Conservation (phyloP, 1,284 basidiomycete genomes). For the Cutaneotrichosporon dermatis region DNA sequence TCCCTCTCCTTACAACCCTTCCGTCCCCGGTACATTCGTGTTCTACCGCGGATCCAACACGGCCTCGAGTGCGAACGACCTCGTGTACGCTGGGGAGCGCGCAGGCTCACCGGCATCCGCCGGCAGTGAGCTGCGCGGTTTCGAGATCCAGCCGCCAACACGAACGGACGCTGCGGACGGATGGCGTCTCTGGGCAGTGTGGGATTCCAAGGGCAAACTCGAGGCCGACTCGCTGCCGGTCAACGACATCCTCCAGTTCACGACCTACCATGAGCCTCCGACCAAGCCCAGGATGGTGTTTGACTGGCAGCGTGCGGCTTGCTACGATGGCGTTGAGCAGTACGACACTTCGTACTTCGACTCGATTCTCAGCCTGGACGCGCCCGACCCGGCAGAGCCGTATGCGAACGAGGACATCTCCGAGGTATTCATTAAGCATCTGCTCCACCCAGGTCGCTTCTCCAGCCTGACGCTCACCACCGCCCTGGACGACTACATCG, state of each 20-base stretch:
- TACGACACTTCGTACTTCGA: conserved; percentile 82
- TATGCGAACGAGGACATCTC: conserved; percentile 48
- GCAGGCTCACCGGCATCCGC: conserved; percentile 26
- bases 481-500: conserved; percentile 75
- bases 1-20: conserved; percentile 32
- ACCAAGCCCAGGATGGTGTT: conserved; percentile 22
- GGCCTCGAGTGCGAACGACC: conserved; percentile 27
- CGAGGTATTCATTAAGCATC: conserved; percentile 71
- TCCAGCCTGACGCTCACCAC: conserved; percentile 71
- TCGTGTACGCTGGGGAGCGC: conserved; percentile 38
- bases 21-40: conserved; percentile 43
- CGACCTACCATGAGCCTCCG: conserved; percentile 28
- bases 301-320: conserved; percentile 34
- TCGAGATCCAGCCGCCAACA: conserved; percentile 39
- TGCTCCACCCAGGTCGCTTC: conserved; percentile 82
- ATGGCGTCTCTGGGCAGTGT: conserved; percentile 49
- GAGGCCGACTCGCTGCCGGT: conserved; percentile 29
- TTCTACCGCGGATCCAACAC: conserved; percentile 41
- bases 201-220: conserved; percentile 42
- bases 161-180: conserved; percentile 29
- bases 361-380: conserved; percentile 63
- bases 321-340: conserved; percentile 55
- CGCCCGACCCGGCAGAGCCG: conserved; percentile 54
- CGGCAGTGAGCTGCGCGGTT: conserved; percentile 45
- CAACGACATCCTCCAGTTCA: conserved; percentile 40